These are phyloP conservation scores for Gracilaria vermiculophylla DNA, from an alignment of 23 red algal species.

Conservation along the genomic window DNA sequence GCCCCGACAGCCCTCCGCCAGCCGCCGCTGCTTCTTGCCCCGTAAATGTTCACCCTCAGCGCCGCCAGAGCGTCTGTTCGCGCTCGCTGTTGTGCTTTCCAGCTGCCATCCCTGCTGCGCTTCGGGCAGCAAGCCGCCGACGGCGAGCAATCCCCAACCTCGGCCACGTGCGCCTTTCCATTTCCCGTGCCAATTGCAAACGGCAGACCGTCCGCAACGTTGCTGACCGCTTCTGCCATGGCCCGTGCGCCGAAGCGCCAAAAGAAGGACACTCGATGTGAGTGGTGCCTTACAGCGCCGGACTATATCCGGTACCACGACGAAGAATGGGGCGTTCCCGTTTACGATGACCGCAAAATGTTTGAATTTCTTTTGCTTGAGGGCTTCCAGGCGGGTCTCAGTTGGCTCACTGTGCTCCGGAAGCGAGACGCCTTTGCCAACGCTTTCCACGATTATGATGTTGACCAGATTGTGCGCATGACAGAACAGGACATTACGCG, in stretches of 20 bases:
- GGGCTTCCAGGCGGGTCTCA: slow-evolving; percentile 71
- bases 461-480: slow-evolving; percentile 19
- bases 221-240: neutral
- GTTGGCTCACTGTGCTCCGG: slow-evolving; percentile 63
- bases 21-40: neutral
- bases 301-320: slow-evolving; percentile 76
- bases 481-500: slow-evolving; percentile 36
- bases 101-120: neutral
- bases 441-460: slow-evolving; percentile 71
- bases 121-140: neutral
- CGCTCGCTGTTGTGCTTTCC: neutral
- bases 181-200: neutral
- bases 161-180: neutral
- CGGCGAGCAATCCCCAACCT: neutral
- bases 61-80: neutral
- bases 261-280: slow-evolving; percentile 35
- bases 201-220: neutral
- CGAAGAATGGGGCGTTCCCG: slow-evolving; percentile 73
- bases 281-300: slow-evolving; percentile 13
- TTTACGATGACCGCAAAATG: slow-evolving; percentile 44
- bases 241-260: neutral
- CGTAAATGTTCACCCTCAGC: neutral
- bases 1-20: too few species aligned
- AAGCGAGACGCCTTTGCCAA: slow-evolving; percentile 53
- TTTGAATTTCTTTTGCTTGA: slow-evolving; percentile 80